Conservation (phyloP, 78 protist species). For the Fonticula alba region DNA sequence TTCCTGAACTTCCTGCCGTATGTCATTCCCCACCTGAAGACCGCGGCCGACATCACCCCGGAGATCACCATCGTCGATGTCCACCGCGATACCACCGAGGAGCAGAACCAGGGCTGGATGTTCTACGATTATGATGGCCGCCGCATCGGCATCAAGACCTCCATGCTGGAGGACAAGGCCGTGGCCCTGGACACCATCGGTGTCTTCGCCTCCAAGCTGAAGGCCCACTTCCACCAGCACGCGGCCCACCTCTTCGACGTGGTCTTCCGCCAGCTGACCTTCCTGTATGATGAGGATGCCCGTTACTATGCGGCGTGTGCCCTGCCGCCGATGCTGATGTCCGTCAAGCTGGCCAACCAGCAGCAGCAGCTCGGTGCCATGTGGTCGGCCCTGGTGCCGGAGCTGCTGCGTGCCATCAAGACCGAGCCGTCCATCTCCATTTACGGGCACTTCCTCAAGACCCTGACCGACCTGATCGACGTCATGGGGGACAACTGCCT, state of each 20-base stretch:
- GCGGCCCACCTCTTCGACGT: conserved; percentile 3
- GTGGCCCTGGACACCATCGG: conserved; percentile 28
- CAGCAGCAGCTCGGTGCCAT: not conserved
- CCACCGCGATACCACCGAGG: not conserved
- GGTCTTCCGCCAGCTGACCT: conserved; percentile 13
- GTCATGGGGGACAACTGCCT: not conserved
- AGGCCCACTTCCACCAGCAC: conserved; percentile 19
- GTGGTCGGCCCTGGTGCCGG: not conserved
- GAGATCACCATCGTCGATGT: conserved; percentile 6
- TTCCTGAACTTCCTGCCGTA: conserved; percentile 43
- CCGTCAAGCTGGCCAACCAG: not conserved
- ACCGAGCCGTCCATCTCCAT: conserved; percentile 5
- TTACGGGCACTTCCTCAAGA: not conserved
- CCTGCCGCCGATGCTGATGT: conserved; percentile 14
- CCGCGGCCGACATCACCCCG: conserved; percentile 5
- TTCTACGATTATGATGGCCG: too few relatives aligned
- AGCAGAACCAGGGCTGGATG: too few relatives aligned
- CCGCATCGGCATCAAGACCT: conserved; percentile 8
- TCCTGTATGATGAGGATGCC: conserved; percentile 13
- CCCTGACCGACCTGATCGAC: not conserved
- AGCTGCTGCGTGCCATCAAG: not conserved
- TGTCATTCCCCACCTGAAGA: conserved; percentile 38
- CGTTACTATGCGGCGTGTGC: conserved; percentile 8
- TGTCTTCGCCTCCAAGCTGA: conserved; percentile 19
- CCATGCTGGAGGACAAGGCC: conserved; percentile 40